phyloP scores from a whole-genome alignment of 441 rosid genomes.

The Kokia cookei region DNA sequence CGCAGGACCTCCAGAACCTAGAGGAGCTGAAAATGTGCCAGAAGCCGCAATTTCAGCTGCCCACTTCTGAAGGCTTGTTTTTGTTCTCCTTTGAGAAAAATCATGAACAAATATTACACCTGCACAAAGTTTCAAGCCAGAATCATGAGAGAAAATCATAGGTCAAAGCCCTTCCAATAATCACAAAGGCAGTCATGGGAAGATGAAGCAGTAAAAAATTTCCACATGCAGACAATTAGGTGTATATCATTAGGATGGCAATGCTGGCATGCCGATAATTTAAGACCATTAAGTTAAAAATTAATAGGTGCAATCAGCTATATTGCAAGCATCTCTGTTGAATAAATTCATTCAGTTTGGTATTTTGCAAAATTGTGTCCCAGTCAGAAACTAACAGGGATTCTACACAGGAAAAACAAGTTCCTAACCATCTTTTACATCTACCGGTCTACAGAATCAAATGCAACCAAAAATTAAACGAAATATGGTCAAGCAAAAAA shows the following conservation, averaged over 20 bases:
- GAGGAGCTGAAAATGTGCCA: conserved; percentile 96
- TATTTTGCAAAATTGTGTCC: background rate
- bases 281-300: background rate
- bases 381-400: background rate
- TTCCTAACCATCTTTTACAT: background rate
- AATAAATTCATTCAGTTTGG: background rate
- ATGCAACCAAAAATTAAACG: background rate
- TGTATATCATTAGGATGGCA: background rate
- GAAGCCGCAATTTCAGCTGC: conserved; percentile 79
- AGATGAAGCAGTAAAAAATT: background rate
- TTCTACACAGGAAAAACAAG: background rate
- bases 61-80: conserved; percentile 94
- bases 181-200: conserved; percentile 1
- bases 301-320: background rate
- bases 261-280: background rate
- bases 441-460: background rate
- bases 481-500: background rate
- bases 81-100: conserved; percentile 93
- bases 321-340: background rate
- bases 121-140: conserved; percentile 20
- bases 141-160: conserved; percentile 10
- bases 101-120: conserved; percentile 98
- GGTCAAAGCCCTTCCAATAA: conserved; percentile 10
- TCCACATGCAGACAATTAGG: background rate
- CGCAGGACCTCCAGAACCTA: conserved; percentile 81